Evolutionary conservation across 106 monocot genomes (phyloP), one percentile per base, ranked within the genome.

Genomic region (Acorus gramineus): DNA sequence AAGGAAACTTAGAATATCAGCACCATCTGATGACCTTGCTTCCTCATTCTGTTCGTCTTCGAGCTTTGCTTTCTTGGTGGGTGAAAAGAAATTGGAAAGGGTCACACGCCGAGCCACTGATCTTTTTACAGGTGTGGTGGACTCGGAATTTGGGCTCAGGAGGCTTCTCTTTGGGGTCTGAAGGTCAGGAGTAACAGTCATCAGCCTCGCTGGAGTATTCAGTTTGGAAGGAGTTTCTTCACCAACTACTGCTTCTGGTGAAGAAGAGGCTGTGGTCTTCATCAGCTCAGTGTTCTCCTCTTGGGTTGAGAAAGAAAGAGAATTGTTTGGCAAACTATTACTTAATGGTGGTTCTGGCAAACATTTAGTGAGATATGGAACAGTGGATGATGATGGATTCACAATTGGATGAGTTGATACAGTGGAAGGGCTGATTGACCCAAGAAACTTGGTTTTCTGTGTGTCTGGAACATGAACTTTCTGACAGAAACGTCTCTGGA

Each of bases 111-210:
- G 28, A 28, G 28, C 83, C n/a, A 14, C 62, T 13, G 55, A 42
- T 48, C 64, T 77, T 49, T 78, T 78, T 28, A 28, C 28, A 11
- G 53, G 13, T 52, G 70, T 63, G 2, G 72, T 75, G 4, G 79
- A 47, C 58, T 72, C 74, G 71, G 54, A 66, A 43, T 13, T 54
- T 5, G 48, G 50, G 4, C 8, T 47, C 46, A 62, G 49, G 44
- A 52, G 53, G 42, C 12, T 50, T 67, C 82, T 80, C 69, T 84
- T 82, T 49, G 88, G 81, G 8, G 77, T 64, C 59, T 69, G 72
- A 55, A 92, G 51, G 44, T 79, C 79, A 28, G 98, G 98, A 47
- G 96, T 96, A n/a, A 56, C 14, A 45, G 80, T 61, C 80, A 88
- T 85, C 51, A 66, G 44, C 47, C 71, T 80, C 43, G 66, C 13